Conservation (phyloP, 2,329 filamentous ascomycete genomes). For the Metarhizium album region DNA sequence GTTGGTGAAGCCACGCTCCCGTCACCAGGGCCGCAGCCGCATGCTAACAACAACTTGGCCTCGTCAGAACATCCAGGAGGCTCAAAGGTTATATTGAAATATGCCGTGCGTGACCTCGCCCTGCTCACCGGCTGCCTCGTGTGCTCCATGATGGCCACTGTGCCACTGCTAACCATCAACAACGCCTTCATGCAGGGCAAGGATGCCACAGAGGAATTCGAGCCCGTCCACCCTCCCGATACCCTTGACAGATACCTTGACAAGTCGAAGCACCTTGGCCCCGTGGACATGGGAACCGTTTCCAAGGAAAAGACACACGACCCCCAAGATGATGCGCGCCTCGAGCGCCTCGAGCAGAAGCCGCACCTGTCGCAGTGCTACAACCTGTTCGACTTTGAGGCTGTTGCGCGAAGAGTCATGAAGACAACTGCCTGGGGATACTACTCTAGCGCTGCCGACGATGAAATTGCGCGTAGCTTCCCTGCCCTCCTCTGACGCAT, state of each 20-base stretch:
- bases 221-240: conserved; percentile 79
- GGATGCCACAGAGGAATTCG: conserved; percentile 86
- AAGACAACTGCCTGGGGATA: conserved; percentile 97
- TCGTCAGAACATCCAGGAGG: conserved; percentile 72
- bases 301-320: conserved; percentile 61
- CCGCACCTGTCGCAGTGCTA: conserved; percentile 80
- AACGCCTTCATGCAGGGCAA: conserved; percentile 46
- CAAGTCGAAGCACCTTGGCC: conserved; percentile 75
- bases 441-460: conserved; percentile 76
- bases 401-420: conserved; percentile 82
- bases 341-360: conserved; percentile 64
- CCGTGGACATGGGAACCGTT: conserved; percentile 79
- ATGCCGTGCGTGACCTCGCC: conserved; percentile 46
- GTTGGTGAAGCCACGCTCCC: conserved; percentile 26
- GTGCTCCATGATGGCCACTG: not conserved
- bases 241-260: conserved; percentile 80
- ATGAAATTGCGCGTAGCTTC: conserved; percentile 27
- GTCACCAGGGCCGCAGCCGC: not conserved
- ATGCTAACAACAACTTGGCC: not conserved
- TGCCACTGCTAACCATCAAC: too few relatives aligned
- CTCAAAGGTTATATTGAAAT: conserved; percentile 89
- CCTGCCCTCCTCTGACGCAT: too few relatives aligned
- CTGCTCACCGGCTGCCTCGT: not conserved
- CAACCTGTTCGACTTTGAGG: conserved; percentile 92
- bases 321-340: conserved; percentile 49